A percentile compares a stretch with the other conserved stretches of the same genome.
phyloP scores from a whole-genome alignment of 2,329 filamentous ascomycete species.

The Aspergillus vadensis region DNA sequence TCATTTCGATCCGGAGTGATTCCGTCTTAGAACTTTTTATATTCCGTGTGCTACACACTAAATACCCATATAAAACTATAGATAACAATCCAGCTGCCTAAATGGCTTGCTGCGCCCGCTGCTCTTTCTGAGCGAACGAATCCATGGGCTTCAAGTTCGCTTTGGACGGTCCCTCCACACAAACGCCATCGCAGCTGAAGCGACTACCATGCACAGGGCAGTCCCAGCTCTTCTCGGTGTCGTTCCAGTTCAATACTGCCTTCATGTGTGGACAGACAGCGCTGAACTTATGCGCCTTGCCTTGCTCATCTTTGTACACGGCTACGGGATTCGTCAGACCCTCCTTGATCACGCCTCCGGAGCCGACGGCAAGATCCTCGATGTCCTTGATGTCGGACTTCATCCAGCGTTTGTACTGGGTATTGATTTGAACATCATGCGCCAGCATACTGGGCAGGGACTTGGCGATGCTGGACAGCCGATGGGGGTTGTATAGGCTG shows the following conservation, averaged over 20 bases:
- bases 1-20: too few species aligned
- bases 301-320: constrained; percentile 59
- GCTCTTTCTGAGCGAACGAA: background rate
- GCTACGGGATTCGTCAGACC: constrained; percentile 52
- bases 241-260: constrained; percentile 60
- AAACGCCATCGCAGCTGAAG: constrained; percentile 47
- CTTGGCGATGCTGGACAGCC: constrained; percentile 49
- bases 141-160: constrained; percentile 33
- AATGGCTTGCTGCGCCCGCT: background rate
- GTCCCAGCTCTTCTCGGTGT: constrained; percentile 56
- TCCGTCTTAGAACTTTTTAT: too few species aligned
- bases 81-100: background rate
- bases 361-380: constrained; percentile 54
- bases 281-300: constrained; percentile 54
- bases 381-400: constrained; percentile 59
- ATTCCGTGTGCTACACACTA: background rate
- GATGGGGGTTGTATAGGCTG: constrained; percentile 54
- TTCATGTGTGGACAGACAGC: constrained; percentile 60
- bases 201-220: constrained; percentile 53
- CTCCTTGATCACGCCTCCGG: constrained; percentile 57
- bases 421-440: constrained; percentile 59
- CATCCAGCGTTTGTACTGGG: constrained; percentile 58
- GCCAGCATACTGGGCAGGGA: constrained; percentile 49
- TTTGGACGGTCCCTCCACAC: constrained; percentile 46
- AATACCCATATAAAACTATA: background rate